phyloP scores from a whole-genome alignment of 2,329 filamentous ascomycete genomes.

The Aciculosporium take region DNA sequence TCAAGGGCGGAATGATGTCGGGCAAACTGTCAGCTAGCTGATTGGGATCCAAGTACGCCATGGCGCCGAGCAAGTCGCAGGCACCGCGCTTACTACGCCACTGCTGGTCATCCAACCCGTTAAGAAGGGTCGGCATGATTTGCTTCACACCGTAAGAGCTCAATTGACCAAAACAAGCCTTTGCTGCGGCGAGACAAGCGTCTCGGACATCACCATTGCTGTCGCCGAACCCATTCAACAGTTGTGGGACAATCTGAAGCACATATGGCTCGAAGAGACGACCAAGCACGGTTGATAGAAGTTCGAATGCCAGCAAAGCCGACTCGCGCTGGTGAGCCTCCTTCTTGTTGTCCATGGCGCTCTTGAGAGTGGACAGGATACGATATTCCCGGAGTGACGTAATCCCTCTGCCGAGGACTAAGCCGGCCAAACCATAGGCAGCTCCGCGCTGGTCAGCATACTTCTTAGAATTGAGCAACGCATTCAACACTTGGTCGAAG shows the following conservation, averaged over 20 bases:
- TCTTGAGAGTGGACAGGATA: slow-evolving; percentile 66
- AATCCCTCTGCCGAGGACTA: slow-evolving; percentile 80
- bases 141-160: slow-evolving; percentile 95
- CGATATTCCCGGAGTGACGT: slow-evolving; percentile 69
- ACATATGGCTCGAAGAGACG: slow-evolving; percentile 92
- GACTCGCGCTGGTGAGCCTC: slow-evolving; percentile 80
- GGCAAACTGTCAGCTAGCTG: slow-evolving; percentile 85
- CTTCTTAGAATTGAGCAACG: slow-evolving; percentile 73
- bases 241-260: slow-evolving; percentile 83
- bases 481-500: slow-evolving; percentile 65
- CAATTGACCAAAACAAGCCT: slow-evolving; percentile 82
- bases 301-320: slow-evolving; percentile 77
- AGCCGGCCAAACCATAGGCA: slow-evolving; percentile 83
- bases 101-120: slow-evolving; percentile 85
- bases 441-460: slow-evolving; percentile 89
- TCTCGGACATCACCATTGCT: slow-evolving; percentile 78
- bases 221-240: slow-evolving; percentile 83
- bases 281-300: slow-evolving; percentile 74
- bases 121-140: slow-evolving; percentile 78
- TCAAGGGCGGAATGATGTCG: slow-evolving; percentile 92
- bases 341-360: slow-evolving; percentile 89
- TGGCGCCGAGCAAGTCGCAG: slow-evolving; percentile 89
- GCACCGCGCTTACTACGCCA: slow-evolving; percentile 98
- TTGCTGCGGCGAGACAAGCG: slow-evolving; percentile 81
- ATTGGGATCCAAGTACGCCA: slow-evolving; percentile 95